These are phyloP conservation scores for Hordeum marinum DNA, from an alignment of 176 grass and related monocot genomes.

Conservation along the genomic window DNA sequence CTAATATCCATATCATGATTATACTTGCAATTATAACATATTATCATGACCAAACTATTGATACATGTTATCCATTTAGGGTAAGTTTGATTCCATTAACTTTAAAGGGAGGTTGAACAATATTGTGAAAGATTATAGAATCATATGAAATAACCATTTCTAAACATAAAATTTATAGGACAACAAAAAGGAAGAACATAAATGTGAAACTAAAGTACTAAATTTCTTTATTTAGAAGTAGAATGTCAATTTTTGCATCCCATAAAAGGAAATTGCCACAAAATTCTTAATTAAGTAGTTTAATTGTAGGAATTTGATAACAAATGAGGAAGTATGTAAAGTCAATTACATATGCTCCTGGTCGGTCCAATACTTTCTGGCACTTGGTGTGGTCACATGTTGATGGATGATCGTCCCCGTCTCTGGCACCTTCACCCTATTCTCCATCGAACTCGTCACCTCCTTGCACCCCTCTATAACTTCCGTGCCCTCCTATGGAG, in stretches of 20 bases:
- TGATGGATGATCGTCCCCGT: background rate
- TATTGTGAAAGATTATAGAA: background rate
- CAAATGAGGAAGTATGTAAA: background rate
- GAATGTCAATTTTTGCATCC: background rate
- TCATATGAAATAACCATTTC: background rate
- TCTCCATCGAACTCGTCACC: background rate
- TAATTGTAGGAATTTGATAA: background rate
- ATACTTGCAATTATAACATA: background rate
- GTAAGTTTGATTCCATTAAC: background rate
- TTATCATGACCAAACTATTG: background rate
- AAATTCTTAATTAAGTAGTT: background rate
- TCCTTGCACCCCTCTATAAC: background rate
- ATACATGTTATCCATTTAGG: background rate
- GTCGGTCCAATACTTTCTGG: background rate
- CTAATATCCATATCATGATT: background rate
- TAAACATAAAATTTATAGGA: background rate
- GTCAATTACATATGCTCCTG: slow-evolving; percentile 24
- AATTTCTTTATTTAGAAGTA: background rate
- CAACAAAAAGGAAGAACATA: background rate
- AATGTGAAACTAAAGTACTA: background rate
- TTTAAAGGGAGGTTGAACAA: background rate
- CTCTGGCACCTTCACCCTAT: background rate
- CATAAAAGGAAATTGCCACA: background rate
- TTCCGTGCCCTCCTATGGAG: background rate
- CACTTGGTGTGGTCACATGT: background rate